Evolutionary conservation across 2,329 filamentous ascomycete genomes (phyloP).

Genomic region (Periconia sp.): DNA sequence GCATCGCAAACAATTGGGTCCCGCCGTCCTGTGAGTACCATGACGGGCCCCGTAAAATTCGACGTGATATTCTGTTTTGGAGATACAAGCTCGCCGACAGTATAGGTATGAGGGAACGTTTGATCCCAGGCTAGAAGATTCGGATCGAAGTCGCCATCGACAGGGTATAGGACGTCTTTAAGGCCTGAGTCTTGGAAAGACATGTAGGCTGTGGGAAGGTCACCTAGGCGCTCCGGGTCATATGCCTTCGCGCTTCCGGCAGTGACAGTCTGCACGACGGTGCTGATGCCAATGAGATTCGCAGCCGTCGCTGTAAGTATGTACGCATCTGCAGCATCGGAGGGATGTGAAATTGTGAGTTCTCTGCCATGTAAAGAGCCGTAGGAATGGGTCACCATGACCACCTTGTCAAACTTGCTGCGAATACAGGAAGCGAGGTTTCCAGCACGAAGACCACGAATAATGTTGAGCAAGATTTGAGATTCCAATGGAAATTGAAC

Average conservation of each 20-base stretch:
- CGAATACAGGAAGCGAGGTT: slow-evolving; percentile 45
- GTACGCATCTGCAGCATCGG: slow-evolving; percentile 59
- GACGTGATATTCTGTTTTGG: slow-evolving; percentile 3
- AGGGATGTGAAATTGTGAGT: slow-evolving; percentile 55
- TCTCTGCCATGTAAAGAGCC: slow-evolving; percentile 62
- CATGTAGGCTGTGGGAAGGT: slow-evolving; percentile 7
- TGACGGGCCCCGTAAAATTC: slow-evolving; percentile 58
- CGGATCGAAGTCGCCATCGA: slow-evolving; percentile 6
- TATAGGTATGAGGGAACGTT: slow-evolving; percentile 3
- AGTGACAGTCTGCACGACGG: neutral
- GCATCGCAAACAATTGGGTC: slow-evolving; percentile 65
- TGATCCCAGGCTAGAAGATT: slow-evolving; percentile 4
- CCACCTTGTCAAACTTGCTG: slow-evolving; percentile 46
- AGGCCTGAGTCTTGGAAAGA: neutral
- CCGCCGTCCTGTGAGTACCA: slow-evolving; percentile 60
- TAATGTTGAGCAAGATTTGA: slow-evolving; percentile 59
- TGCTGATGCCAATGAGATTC: slow-evolving; percentile 29
- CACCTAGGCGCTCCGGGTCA: neutral
- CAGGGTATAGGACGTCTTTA: slow-evolving; percentile 2
- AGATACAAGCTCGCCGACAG: slow-evolving; percentile 7
- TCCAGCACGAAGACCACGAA: slow-evolving; percentile 52
- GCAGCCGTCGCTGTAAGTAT: slow-evolving; percentile 64
- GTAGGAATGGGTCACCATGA: slow-evolving; percentile 67
- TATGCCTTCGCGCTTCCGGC: neutral
- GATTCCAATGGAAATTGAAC: slow-evolving; percentile 63